phyloP scores from a whole-genome alignment of 2,329 filamentous ascomycete genomes.

The Plectosphaerella cucumerina region DNA sequence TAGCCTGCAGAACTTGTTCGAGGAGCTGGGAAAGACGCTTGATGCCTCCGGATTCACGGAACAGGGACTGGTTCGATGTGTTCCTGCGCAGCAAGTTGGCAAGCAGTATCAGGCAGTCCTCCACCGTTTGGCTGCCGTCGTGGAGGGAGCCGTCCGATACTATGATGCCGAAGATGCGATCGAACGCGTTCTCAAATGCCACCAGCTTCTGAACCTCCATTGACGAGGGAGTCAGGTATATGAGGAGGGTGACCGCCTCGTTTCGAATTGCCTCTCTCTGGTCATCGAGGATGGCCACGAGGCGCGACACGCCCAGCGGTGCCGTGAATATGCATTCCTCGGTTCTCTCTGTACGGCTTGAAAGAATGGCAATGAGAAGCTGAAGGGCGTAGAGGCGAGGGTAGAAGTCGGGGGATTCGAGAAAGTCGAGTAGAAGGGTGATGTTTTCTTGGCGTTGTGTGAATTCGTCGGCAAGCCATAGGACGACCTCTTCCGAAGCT shows the following conservation, averaged over 20 bases:
- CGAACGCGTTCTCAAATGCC: constrained; percentile 92
- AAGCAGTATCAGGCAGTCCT: constrained; percentile 87
- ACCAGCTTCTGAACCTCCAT: constrained; percentile 91
- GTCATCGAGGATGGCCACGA: constrained; percentile 83
- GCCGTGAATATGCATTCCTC: constrained; percentile 93
- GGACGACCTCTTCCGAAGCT: constrained; percentile 89
- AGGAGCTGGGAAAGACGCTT: constrained; percentile 67
- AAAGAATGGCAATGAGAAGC: constrained; percentile 79
- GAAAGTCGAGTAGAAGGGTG: constrained; percentile 79
- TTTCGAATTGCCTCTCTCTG: constrained; percentile 81
- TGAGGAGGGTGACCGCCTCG: constrained; percentile 81
- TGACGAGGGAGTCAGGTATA: constrained; percentile 81
- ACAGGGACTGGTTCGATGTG: constrained; percentile 86
- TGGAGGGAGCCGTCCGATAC: constrained; percentile 74
- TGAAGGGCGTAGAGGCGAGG: constrained; percentile 88
- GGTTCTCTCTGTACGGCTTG: constrained; percentile 81
- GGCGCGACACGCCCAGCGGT: constrained; percentile 78
- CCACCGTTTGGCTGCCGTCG: constrained; percentile 81
- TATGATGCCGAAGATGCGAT: constrained; percentile 79
- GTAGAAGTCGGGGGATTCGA: constrained; percentile 86
- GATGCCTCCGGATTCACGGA: constrained; percentile 85
- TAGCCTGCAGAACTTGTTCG: constrained; percentile 50
- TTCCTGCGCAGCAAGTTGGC: constrained; percentile 87
- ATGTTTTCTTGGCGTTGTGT: constrained; percentile 98
- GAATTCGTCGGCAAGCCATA: constrained; percentile 97